These are phyloP conservation scores for Starmera dryadoides DNA, from an alignment of 805 yeast species.

Conservation along the genomic window DNA sequence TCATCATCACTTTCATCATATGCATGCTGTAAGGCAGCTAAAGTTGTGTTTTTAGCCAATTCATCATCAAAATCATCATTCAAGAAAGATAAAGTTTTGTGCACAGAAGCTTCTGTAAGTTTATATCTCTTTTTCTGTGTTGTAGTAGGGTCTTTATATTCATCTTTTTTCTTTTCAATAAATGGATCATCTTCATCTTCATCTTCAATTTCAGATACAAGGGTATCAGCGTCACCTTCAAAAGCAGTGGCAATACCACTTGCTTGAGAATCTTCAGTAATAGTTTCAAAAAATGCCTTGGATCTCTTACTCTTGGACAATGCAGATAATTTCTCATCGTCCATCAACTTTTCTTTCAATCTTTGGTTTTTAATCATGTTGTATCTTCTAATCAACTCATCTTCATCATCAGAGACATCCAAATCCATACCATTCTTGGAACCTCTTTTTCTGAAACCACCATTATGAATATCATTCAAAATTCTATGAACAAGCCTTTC, in stretches of 20 bases:
- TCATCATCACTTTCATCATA: constrained; percentile 31
- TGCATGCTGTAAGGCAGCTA: constrained; percentile 26
- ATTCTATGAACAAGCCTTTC: constrained; percentile 57
- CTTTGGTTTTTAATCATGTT: constrained; percentile 31
- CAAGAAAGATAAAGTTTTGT: constrained; percentile 47
- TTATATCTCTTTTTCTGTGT: constrained; percentile 23
- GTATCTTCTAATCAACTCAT: constrained; percentile 42
- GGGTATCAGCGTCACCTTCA: constrained; percentile 14
- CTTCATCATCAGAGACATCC: constrained; percentile 73
- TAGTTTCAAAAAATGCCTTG: constrained; percentile 60
- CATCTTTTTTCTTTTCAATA: constrained; percentile 20
- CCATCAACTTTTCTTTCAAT: constrained; percentile 42
- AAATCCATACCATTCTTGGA: constrained; percentile 46
- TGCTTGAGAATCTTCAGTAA: constrained; percentile 39
- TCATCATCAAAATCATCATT: constrained; percentile 20
- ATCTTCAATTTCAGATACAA: constrained; percentile 20
- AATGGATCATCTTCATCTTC: constrained; percentile 20
- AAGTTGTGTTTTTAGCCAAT: not conserved
- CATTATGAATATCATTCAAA: constrained; percentile 64
- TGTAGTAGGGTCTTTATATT: constrained; percentile 13
- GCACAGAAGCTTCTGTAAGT: constrained; percentile 50
- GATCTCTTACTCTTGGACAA: constrained; percentile 48
- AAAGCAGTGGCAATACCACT: constrained; percentile 14
- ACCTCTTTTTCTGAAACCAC: constrained; percentile 56
- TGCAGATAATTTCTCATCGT: constrained; percentile 34